Base-by-base conservation (phyloP, 805 yeast species). In the Cyberlindnera lachancei region DNA sequence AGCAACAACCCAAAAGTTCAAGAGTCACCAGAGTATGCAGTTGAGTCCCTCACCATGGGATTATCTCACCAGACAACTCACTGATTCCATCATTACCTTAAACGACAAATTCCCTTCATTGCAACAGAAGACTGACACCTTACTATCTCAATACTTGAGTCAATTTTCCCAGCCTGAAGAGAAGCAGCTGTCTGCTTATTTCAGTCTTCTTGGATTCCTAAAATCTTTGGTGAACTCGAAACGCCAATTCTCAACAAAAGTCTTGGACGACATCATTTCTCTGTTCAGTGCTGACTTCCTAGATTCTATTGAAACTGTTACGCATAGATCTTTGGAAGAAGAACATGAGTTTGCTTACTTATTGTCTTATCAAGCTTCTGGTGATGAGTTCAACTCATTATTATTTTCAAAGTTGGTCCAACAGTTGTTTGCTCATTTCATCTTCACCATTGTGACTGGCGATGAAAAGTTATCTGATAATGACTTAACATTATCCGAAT, bases 1-100 rank as follows among this genome's bases (percentile, higher is more conserved):
- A 25, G 58, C 74, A 14, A 71, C 76, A 4, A 52, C 53, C 25
- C 81, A 73, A 45, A 53, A 58, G 29, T 71, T 75, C 41, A 59
- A 68, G 30, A 56, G 46, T 27, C 55, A 44, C 36, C 57, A 50
- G 29, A 48, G 55, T 39, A 57, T 52, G 30, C 59, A 52, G 29
- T 45, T 55, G 37, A 56, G 38, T 36, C 55, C 41, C 35, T 61
- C 66, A 19, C 68, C 69, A 5, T 59, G 63, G 52, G 68, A 64
- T 37, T 32, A 56, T 13, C 41, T 64, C 27, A 61, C 68, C 8
- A 46, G 43, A 26, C 50, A 52, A 23, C 39, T 64, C 24, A 55
- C 65, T 1, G 42, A 36, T 15, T 56, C 55, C 23, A 36, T 65
- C 16, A 45, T 59, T 20, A 35, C 38, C 8, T 30, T 56, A 4